Evolutionary conservation across 225 moss, liverwort and hornwort species (phyloP).

Genomic region (Physcomitrellopsis africana): DNA sequence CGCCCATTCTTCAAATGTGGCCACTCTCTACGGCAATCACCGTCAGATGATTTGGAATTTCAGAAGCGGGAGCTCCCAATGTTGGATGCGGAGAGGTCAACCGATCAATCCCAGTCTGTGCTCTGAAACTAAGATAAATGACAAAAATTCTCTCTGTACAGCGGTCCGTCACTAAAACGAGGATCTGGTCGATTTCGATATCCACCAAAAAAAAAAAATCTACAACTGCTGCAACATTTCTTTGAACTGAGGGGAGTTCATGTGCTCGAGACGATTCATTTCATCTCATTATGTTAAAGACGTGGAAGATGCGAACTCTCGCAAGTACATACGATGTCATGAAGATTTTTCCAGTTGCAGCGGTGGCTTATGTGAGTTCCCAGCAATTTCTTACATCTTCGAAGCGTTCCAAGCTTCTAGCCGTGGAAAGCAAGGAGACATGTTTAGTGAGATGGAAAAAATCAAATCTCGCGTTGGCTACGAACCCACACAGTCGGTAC

Average conservation of each 20-base stretch:
- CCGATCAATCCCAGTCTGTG: background rate
- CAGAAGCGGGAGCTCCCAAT: background rate
- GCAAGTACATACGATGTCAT: constrained; percentile 2
- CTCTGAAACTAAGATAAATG: background rate
- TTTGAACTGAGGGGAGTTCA: constrained; percentile 5
- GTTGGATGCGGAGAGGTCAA: background rate
- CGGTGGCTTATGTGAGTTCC: constrained; percentile 1
- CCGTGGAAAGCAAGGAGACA: constrained; percentile 56
- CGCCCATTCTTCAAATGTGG: constrained; percentile 34
- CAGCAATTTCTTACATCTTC: background rate
- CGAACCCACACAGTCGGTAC: constrained; percentile 15
- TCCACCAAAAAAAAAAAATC: background rate
- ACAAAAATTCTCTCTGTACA: constrained; percentile 19
- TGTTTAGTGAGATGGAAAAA: constrained; percentile 21
- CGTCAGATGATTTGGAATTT: constrained; percentile 7
- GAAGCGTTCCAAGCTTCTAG: constrained; percentile 18
- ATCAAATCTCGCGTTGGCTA: background rate
- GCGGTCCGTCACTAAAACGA: constrained; percentile 12
- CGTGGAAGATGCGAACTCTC: constrained; percentile 22
- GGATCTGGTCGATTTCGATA: constrained; percentile 5
- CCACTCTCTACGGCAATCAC: background rate
- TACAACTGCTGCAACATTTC: background rate
- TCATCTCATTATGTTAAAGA: constrained; percentile 18
- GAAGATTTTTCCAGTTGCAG: constrained; percentile 1
- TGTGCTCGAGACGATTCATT: background rate